Conservation (phyloP, 257 asterid species). For the Solanum acaule region DNA sequence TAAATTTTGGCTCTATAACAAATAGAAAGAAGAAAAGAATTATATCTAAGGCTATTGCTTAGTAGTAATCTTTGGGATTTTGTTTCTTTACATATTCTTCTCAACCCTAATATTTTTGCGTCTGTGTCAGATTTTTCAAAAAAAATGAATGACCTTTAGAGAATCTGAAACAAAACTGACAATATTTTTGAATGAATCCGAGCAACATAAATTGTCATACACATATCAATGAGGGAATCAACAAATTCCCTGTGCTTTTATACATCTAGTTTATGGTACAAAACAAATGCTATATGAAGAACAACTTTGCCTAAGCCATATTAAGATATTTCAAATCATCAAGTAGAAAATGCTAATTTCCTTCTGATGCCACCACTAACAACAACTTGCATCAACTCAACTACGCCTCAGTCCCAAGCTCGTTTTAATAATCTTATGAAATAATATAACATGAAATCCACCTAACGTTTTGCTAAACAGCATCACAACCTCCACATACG, state of each 20-base stretch:
- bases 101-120: too few relatives aligned
- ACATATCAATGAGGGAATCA: constrained; percentile 24
- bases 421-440: not conserved
- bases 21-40: too few relatives aligned
- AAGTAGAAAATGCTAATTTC: not conserved
- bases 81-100: too few relatives aligned
- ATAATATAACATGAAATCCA: not conserved
- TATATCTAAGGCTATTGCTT: too few relatives aligned
- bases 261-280: not conserved
- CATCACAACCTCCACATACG: constrained; percentile 73
- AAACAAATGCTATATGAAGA: not conserved
- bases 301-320: not conserved
- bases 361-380: not conserved
- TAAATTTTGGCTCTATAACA: too few relatives aligned
- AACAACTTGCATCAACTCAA: not conserved
- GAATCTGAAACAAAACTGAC: not conserved
- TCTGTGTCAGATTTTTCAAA: rapidly evolving
- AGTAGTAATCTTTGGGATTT: too few relatives aligned
- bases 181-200: not conserved
- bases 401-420: not conserved
- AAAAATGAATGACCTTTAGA: not conserved
- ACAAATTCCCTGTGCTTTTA: constrained; percentile 28
- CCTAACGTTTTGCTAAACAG: constrained; percentile 7
- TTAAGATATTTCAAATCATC: not conserved
- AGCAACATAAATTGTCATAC: not conserved